phyloP scores from a whole-genome alignment of 139 green algal species.

The Zygnema circumcarinatum region DNA sequence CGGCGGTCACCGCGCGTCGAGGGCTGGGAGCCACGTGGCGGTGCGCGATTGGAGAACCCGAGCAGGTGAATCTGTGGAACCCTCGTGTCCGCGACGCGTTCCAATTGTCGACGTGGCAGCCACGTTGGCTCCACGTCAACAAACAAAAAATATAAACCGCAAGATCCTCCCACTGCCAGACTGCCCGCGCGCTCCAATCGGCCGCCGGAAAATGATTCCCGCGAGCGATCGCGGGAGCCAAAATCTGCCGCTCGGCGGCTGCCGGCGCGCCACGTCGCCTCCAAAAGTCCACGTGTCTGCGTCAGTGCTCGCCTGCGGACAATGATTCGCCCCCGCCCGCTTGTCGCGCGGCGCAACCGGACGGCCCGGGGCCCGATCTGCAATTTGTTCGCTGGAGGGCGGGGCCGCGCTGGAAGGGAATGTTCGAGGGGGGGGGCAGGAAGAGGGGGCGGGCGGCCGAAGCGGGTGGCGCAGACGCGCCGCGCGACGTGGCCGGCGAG shows the following conservation, averaged over 20 bases:
- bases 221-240: not conserved
- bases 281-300: not conserved
- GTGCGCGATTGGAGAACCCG: too few species aligned
- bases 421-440: too few species aligned
- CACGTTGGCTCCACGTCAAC: too few species aligned
- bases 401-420: not conserved
- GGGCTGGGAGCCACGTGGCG: too few species aligned
- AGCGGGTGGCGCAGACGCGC: not conserved
- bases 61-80: too few species aligned
- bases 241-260: too few species aligned
- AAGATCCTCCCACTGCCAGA: too few species aligned
- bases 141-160: too few species aligned
- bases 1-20: too few species aligned
- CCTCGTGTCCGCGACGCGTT: too few species aligned
- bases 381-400: not conserved
- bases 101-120: too few species aligned
- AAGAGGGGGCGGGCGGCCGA: not conserved
- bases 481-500: not conserved
- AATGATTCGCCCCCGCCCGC: not conserved
- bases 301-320: not conserved
- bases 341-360: not conserved
- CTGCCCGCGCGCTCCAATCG: too few species aligned
- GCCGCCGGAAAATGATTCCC: not conserved
- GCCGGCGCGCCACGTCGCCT: not conserved
- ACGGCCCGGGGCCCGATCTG: not conserved